Conservation (phyloP, 2,329 filamentous ascomycete genomes). For the Aureobasidium pullulans region DNA sequence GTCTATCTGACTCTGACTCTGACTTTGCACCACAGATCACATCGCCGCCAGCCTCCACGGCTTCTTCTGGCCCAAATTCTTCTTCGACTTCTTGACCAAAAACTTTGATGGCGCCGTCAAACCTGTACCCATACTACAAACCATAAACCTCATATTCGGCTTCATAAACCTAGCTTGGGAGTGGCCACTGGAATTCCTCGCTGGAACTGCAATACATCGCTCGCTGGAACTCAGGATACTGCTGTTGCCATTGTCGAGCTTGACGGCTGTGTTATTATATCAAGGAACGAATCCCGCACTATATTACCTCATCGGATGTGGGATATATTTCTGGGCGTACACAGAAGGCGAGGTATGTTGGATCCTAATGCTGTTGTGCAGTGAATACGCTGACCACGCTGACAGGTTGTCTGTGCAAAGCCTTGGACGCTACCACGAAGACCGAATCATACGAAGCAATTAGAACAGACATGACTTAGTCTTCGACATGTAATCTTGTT, state of each 20-base stretch:
- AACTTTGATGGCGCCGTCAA: constrained; percentile 80
- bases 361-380: not conserved
- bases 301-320: constrained; percentile 82
- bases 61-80: constrained; percentile 98
- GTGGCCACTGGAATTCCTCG: constrained; percentile 75
- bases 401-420: constrained; percentile 40
- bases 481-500: not conserved
- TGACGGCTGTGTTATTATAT: constrained; percentile 73
- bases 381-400: constrained; percentile 10
- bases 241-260: constrained; percentile 68
- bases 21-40: constrained; percentile 57
- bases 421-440: constrained; percentile 40
- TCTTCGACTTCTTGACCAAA: constrained; percentile 93
- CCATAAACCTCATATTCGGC: constrained; percentile 79
- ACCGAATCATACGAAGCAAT: not conserved
- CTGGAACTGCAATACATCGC: constrained; percentile 70
- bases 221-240: constrained; percentile 82
- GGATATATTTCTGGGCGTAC: constrained; percentile 93
- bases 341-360: constrained; percentile 85
- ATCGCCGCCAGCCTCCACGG: constrained; percentile 71
- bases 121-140: constrained; percentile 81
- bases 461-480: constrained; percentile 10
- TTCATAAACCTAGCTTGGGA: constrained; percentile 76
- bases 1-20: constrained; percentile 19
- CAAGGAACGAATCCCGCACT: constrained; percentile 87